phyloP scores from a whole-genome alignment of 345 rosid genomes.

The Eucalyptus paniculata region DNA sequence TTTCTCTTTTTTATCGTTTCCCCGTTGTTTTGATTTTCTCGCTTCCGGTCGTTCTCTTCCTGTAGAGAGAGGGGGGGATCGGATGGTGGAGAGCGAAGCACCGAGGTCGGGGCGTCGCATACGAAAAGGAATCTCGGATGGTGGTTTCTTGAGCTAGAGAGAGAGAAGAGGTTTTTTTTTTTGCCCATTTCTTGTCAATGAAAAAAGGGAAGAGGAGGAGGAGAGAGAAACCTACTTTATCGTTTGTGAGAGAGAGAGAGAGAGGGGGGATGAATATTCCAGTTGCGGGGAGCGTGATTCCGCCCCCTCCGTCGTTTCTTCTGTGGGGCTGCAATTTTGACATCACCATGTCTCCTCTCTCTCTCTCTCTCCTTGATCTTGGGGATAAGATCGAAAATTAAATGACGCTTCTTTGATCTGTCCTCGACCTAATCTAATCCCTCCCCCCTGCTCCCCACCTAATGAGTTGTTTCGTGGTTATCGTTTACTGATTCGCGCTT shows the following conservation, averaged over 20 bases:
- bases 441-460: not conserved
- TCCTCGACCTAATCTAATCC: not conserved
- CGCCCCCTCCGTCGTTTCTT: not conserved
- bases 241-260: not conserved
- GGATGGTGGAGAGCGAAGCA: not conserved
- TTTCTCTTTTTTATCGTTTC: not conserved
- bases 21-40: not conserved
- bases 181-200: not conserved
- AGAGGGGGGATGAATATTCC: not conserved
- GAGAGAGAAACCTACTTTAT: not conserved
- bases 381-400: not conserved
- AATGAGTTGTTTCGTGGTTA: not conserved
- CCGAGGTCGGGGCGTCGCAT: conserved; percentile 9
- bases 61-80: not conserved
- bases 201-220: not conserved
- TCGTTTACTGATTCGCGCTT: not conserved
- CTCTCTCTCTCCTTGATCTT: not conserved
- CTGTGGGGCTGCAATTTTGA: not conserved
- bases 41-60: not conserved
- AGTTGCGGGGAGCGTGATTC: no score
- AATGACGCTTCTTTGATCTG: not conserved
- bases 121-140: not conserved
- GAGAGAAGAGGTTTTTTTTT: not conserved
- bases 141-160: not conserved
- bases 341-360: not conserved